Conservation (phyloP, 176 grass and related monocot species). For the Triticum monococcum region DNA sequence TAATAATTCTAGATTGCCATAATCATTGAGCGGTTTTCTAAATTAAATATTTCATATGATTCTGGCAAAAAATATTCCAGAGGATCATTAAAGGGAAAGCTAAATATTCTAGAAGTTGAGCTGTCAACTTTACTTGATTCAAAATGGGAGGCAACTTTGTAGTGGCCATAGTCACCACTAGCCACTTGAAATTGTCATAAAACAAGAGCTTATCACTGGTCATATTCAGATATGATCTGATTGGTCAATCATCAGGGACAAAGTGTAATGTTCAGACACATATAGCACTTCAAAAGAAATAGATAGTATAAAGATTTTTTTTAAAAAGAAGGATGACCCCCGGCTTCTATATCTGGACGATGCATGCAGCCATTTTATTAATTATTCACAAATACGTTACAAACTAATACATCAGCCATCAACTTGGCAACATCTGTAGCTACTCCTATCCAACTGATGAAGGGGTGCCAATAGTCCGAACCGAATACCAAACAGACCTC, state of each 20-base stretch:
- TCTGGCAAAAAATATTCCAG: neutral
- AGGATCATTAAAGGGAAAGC: neutral
- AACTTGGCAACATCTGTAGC: too few species aligned
- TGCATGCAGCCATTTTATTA: too few species aligned
- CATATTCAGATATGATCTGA: neutral
- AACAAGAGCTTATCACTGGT: neutral
- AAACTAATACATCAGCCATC: too few species aligned
- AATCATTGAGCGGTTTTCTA: neutral
- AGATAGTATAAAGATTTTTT: neutral
- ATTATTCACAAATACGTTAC: too few species aligned
- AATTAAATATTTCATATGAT: neutral
- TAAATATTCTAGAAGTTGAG: neutral
- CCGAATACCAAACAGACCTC: too few species aligned
- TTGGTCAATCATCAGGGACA: neutral
- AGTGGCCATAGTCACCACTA: neutral
- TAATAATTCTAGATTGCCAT: neutral
- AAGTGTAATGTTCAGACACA: neutral
- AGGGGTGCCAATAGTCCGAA: too few species aligned
- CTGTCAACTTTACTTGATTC: neutral
- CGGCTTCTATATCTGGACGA: too few species aligned
- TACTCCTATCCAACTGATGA: too few species aligned
- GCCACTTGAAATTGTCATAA: neutral
- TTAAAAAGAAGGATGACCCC: too few species aligned
- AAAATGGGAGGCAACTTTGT: neutral
- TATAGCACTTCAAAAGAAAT: neutral